Conservation (phyloP, 164 flowering plant genomes). For the Vitis labrusca region DNA sequence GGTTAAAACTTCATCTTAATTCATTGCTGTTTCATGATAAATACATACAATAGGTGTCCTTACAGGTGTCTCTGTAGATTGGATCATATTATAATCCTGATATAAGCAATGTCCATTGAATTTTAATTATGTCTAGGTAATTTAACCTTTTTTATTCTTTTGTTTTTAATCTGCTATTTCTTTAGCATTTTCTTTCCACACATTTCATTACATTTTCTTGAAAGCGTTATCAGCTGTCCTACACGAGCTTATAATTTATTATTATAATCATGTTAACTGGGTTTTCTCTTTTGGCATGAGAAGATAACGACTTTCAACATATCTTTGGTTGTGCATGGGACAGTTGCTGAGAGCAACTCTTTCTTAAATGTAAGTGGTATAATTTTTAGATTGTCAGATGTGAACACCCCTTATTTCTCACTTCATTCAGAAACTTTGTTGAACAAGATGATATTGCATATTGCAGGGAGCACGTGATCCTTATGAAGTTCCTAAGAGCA, state of each 20-base stretch:
- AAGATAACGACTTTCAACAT: conserved; percentile 86
- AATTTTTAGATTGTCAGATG: not conserved
- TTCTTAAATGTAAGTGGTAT: conserved; percentile 36
- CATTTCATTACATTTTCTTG: not conserved
- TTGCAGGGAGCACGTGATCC: conserved; percentile 61
- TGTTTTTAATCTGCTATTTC: not conserved
- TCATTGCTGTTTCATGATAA: too few species aligned
- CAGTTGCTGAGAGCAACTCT: conserved; percentile 53
- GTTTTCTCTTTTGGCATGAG: conserved; percentile 10
- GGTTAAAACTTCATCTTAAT: too few species aligned
- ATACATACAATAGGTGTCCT: too few species aligned
- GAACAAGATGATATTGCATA: conserved; percentile 1
- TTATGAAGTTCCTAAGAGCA: conserved; percentile 63
- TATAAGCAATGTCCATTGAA: too few species aligned
- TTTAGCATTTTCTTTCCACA: not conserved
- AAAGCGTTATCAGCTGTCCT: not conserved
- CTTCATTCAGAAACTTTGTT: not conserved
- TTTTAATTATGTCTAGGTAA: too few species aligned
- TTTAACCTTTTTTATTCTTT: not conserved
- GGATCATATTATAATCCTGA: too few species aligned
- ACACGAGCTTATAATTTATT: not conserved
- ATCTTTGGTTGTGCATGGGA: conserved; percentile 70
- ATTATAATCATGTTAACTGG: not conserved
- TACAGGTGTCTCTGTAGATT: too few species aligned
- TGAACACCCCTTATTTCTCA: not conserved